Base-by-base conservation (phyloP, 306 rosid species). In the Rosa multiflora region DNA sequence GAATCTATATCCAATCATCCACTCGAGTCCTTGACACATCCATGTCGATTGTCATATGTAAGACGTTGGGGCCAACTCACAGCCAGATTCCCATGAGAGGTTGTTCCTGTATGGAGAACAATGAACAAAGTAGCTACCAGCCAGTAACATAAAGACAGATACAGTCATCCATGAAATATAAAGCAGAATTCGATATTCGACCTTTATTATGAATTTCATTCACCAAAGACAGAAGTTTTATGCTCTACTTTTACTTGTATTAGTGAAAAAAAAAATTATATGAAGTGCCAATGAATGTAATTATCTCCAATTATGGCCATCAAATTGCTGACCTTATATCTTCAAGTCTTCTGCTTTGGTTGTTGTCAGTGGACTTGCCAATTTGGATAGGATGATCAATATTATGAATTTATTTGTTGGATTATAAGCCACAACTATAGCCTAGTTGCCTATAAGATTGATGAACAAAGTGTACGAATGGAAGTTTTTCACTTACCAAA, bases 11-110 rank as follows among this genome's bases (percentile, higher is more conserved):
- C 68, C 40, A 74, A 43, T 42, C 20, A 59, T 3, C 68, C 40
- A 74, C 55, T 42, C 32, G 13, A 74, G 68, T 66, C 70, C 21
- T 66, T 6, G 70, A 66, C 39, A 39, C 67, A 56, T 55, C 55
- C 26, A 74, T 58, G 42, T 40, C 55, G 8, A 32, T 5, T 23
- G 69, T 66, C 46, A 66, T 53, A 69, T 23, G 32, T 42, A 63
- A 63, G 43, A 67, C 8, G 56, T 40, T 74, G 67, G 23, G 23
- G n/a, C 51, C 46, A n/a, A 56, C 53, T 21, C 67, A 74, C 13
- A 13, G 48, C 43, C 77, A 23, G 32, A 56, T 74, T 39, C 17
- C 55, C 56, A 43, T 58, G 56, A 74, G 20, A 55, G 53, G 5
- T 23, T 74, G 56, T 23, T 58, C 69, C 52, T 58, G 53, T 13